These are phyloP conservation scores for Tylopilus balloui DNA, from an alignment of 768 basidiomycete genomes.

Conservation along the genomic window DNA sequence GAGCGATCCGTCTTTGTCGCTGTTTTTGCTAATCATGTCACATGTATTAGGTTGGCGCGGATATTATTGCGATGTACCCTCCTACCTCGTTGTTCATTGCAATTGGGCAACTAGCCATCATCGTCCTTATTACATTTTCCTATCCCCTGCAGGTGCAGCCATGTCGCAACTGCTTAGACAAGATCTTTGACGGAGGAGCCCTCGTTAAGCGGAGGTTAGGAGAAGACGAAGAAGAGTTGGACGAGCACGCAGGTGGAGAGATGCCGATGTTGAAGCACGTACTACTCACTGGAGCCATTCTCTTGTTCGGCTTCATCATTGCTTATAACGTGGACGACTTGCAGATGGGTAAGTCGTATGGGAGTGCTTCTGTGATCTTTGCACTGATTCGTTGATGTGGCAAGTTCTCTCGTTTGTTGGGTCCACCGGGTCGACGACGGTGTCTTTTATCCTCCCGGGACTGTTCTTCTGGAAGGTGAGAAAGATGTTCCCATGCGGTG, in stretches of 20 bases:
- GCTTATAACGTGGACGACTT: slow-evolving; percentile 79
- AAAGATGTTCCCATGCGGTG: slow-evolving; percentile 14
- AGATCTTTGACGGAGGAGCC: slow-evolving; percentile 61
- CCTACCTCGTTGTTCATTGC: slow-evolving; percentile 90
- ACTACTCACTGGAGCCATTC: slow-evolving; percentile 62
- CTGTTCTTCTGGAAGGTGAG: slow-evolving; percentile 89
- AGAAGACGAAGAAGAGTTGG: slow-evolving; percentile 47
- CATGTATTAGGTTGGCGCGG: slow-evolving; percentile 65
- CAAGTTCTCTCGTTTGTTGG: slow-evolving; percentile 94
- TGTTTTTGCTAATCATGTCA: slow-evolving; percentile 1
- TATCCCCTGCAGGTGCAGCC: slow-evolving; percentile 96
- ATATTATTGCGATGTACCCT: slow-evolving; percentile 94
- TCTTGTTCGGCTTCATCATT: slow-evolving; percentile 60
- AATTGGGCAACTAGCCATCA: slow-evolving; percentile 88
- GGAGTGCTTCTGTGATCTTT: background rate
- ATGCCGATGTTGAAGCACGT: slow-evolving; percentile 68
- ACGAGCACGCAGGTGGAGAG: slow-evolving; percentile 53
- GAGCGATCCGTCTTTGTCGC: background rate
- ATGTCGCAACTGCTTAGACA: slow-evolving; percentile 87
- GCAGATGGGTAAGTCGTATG: slow-evolving; percentile 55
- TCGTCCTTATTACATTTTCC: slow-evolving; percentile 83
- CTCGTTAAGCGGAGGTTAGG: slow-evolving; percentile 36
- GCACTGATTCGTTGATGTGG: slow-evolving; percentile 14
- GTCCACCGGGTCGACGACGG: slow-evolving; percentile 92
- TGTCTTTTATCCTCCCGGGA: slow-evolving; percentile 94